A percentile compares a stretch with the other conserved stretches of the same genome.
phyloP scores from a whole-genome alignment of 805 yeast genomes.

The Spathaspora hagerdaliae region DNA sequence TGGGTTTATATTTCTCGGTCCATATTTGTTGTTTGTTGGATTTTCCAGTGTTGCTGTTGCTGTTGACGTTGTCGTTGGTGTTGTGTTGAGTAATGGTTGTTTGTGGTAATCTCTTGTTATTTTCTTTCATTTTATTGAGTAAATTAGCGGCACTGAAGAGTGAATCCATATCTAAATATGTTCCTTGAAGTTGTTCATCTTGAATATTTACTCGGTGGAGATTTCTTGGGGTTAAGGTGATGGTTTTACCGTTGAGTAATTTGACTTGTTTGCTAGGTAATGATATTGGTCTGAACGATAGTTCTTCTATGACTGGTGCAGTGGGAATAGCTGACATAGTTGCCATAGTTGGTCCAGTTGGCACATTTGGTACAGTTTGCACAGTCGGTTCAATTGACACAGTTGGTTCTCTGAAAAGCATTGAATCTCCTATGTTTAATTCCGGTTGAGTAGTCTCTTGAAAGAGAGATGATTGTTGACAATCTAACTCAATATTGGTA shows the following conservation, averaged over 20 bases:
- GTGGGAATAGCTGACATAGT: too few species aligned
- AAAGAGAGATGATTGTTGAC: too few species aligned
- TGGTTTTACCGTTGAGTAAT: slow-evolving; percentile 15
- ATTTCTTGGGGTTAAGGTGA: slow-evolving; percentile 10
- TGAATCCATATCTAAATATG: slow-evolving; percentile 14
- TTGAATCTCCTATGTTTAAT: too few species aligned
- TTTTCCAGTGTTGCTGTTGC: neutral
- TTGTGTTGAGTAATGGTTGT: neutral
- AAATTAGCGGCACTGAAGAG: slow-evolving; percentile 17
- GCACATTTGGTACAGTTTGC: too few species aligned
- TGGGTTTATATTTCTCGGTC: slow-evolving; percentile 41
- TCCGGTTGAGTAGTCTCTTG: too few species aligned
- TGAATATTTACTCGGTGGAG: neutral
- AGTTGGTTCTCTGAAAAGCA: too few species aligned
- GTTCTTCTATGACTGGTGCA: too few species aligned
- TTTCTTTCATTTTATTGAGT: slow-evolving; percentile 13
- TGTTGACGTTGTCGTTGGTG: too few species aligned
- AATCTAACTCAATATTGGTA: too few species aligned
- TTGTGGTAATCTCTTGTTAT: slow-evolving; percentile 6
- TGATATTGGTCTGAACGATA: neutral
- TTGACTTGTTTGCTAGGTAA: slow-evolving; percentile 12
- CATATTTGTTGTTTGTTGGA: slow-evolving; percentile 16
- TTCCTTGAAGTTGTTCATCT: slow-evolving; percentile 5
- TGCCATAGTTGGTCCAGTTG: too few species aligned
- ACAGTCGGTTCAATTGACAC: too few species aligned